These are phyloP conservation scores for Colletotrichum cordylinicola DNA, from an alignment of 2,329 filamentous ascomycete genomes.

Conservation along the genomic window DNA sequence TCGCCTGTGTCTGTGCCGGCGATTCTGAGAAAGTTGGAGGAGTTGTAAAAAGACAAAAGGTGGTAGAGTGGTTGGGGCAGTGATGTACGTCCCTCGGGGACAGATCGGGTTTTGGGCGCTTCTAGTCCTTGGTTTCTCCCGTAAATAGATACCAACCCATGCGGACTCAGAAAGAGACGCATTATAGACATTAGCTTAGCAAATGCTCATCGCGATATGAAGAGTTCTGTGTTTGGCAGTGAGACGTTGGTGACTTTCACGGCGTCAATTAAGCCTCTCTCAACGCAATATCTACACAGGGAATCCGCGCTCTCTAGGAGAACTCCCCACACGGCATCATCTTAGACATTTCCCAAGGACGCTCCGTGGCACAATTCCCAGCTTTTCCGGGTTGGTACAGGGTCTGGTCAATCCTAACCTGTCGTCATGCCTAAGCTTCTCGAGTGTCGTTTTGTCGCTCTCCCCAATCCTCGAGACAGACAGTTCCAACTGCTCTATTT, in stretches of 20 bases:
- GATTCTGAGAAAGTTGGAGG: slow-evolving; percentile 62
- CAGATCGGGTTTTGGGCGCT: neutral
- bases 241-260: neutral
- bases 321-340: neutral
- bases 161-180: neutral
- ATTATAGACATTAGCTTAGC: neutral
- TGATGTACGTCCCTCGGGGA: neutral
- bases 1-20: slow-evolving; percentile 84
- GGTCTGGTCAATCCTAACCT: neutral
- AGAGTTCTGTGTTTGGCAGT: neutral
- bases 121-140: neutral
- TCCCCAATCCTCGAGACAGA: neutral
- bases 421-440: neutral
- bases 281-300: slow-evolving; percentile 11
- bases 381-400: neutral
- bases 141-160: slow-evolving; percentile 18
- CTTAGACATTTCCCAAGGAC: neutral
- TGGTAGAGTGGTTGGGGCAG: neutral
- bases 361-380: neutral
- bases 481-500: neutral
- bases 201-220: neutral
- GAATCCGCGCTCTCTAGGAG: neutral
- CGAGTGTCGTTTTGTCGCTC: neutral
- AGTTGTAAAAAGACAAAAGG: slow-evolving; percentile 43
- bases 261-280: slow-evolving; percentile 14